Evolutionary conservation across 2,329 filamentous ascomycete genomes (phyloP), one percentile per base, ranked within the genome.

Genomic region (Coniella vitis): DNA sequence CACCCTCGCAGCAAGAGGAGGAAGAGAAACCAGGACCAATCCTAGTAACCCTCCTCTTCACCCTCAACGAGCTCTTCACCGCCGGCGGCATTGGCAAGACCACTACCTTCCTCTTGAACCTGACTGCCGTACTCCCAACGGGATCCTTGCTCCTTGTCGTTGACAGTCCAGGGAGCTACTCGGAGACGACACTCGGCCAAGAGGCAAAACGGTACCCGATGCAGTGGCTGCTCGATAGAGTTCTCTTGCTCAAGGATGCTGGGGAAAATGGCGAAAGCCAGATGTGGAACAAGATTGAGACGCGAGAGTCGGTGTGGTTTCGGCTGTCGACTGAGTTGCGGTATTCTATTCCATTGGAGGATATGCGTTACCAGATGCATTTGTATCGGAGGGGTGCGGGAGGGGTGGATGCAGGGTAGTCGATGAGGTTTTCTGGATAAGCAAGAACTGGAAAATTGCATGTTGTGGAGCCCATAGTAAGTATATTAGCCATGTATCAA

Each of bases 291-390:
- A 89, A 86, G 65, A 51, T 95, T 2, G 72, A 86, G 47, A 80
- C 81, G 19, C 76, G 90, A 53, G 88, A 95, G 41, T 90, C 87
- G 3, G 69, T 79, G 47, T 97, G 91, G 91, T 96, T 91, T 67
- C 79, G 91, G 38, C 68, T 95, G 32, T 72, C 77, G 12, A 74
- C 79, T 1, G 70, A 65, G 14, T 66, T 96, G 56, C 72, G 74
- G 36, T 97, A 96, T 68, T 86, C 90, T 7, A 89, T 96, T 58
- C 77, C 83, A 45, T 68, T 97, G 61, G 91, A 97, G 69, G 88
- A 96, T 63, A 95, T 96, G 90, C 81, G 90, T 40, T 95, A 91
- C 66, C 91, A 97, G 66, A 74, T 95, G 58, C 90, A 96, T 69
- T 63, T 96, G 14, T 97, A 95, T 56, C 69, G 70, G 14, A 32